Conservation (phyloP, 164 flowering plant species). For the Vitis vinifera region DNA sequence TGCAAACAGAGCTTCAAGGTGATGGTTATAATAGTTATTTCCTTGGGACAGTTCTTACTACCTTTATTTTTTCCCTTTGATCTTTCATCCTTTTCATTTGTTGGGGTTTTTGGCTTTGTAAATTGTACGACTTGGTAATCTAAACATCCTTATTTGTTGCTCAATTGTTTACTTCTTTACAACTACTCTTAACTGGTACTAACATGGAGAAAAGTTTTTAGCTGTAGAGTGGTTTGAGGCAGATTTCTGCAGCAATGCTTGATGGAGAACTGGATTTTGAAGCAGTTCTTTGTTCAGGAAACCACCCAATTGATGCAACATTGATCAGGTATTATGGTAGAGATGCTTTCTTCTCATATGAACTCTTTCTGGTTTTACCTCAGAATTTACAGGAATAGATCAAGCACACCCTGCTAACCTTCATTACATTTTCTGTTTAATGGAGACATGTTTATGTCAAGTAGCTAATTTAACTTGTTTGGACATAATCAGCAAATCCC, state of each 20-base stretch:
- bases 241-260: background rate
- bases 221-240: background rate
- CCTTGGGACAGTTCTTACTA: conserved; percentile 15
- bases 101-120: conserved; percentile 21
- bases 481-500: no score
- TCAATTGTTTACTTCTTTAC: background rate
- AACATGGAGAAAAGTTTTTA: background rate
- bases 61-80: background rate
- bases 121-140: conserved; percentile 25
- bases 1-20: conserved; percentile 27
- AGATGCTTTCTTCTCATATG: background rate
- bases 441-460: no score
- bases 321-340: background rate
- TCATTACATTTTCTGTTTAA: no score
- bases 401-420: no score
- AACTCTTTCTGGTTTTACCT: background rate
- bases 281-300: background rate
- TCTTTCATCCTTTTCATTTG: conserved; percentile 2
- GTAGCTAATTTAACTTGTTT: no score
- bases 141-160: conserved; percentile 7
- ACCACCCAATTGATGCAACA: background rate
- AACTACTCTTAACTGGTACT: background rate
- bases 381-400: no score
- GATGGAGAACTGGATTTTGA: background rate
- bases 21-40: conserved; percentile 21